Evolutionary conservation across 129 eudicot genomes (phyloP), one percentile per base, ranked within the genome.

Genomic region (Silybum marianum): DNA sequence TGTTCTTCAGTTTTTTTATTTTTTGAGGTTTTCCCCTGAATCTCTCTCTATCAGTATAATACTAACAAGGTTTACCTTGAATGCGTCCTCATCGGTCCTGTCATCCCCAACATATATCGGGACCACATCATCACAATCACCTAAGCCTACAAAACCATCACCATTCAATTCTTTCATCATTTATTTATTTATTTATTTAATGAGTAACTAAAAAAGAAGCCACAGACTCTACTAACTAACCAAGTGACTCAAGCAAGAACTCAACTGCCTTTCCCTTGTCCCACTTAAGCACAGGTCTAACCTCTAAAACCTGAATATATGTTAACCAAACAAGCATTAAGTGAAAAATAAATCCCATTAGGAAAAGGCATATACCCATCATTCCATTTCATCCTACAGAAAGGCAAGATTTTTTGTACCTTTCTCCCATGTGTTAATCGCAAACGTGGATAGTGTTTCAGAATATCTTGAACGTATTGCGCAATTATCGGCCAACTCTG

Each of bases 181-280:
- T 32, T n/a, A n/a, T n/a, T 32, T 32, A 32, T 32, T 32, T 32
- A 32, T 32, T 32, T 32, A 32, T 32, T 7, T n/a, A 34, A 34
- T n/a, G 10, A 58, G 9, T 22, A 71, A 9, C 21, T 32, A 4
- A 36, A 18, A 71, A 71, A 14, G 22, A 30, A 71, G 22, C 46
- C 19, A 71, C 6, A 39, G n/a, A 42, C 25, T 62, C 14, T 71
- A 82, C 93, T 82, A 44, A 89, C 97, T 82, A 46, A 90, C 97
- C 97, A 54, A 92, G 90, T 16, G 97, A 86, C 71, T 92, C 88
- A 10, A 92, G 90, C 44, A 92, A 71, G 73, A 92, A 92, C 84
- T 90, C 94, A 3, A 90, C 90, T 69, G 97, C 97, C 82, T 92
- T 92, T 34, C 97, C 97, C 79, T 92, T 92, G 83, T 92, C 90